Base-by-base conservation (phyloP, 192 early-diverging fungal genomes). In the Coemansia erecta region DNA sequence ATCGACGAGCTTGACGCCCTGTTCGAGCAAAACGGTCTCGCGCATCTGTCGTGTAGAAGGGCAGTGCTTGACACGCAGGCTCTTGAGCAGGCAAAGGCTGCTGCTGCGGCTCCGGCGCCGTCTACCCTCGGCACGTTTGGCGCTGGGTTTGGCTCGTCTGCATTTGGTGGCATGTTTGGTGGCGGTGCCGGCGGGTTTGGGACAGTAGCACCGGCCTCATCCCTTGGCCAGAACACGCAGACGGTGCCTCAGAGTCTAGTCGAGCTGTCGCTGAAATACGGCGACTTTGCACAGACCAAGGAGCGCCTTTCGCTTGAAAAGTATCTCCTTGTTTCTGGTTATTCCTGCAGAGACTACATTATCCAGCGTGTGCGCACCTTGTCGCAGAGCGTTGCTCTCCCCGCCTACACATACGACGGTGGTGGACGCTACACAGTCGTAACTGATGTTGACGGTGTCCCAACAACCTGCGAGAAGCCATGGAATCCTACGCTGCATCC, bases 301-400 rank as follows among this genome's bases (percentile, higher is more conserved):
- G 71, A 73, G 62, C 80, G 80, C 35, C 67, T 82, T 64, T 68
- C 71, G 22, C 60, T 82, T 58, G 80, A 82, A 48, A 69, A 66
- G 58, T 82, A 82, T 28, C 61, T 82, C 26, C 65, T 60, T 19
- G 53, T 82, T 14, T 75, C 80, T 15, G 72, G 71, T 13, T 60
- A 54, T 52, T 51, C 28, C 4, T 61, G 68, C 68, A 64, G 80
- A 41, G 57, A 60, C 21, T 82, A 82, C 28, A 53, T 82, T n/a
- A 41, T 77, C 11, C 50, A 70, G 42, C 80, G 80, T 11, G 66
- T 78, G 18, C 64, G 53, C 15, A 62, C 70, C 6, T 68, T 82
- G 43, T 56, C 80, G 12, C 63, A 65, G 41, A 69, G 80, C 55
- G 62, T 64, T 15, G 70, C 74, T 8, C 42, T 82, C 24, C 68